Evolutionary conservation across 2,329 filamentous ascomycete genomes (phyloP).

Genomic region (Tolypocladium nubicola): DNA sequence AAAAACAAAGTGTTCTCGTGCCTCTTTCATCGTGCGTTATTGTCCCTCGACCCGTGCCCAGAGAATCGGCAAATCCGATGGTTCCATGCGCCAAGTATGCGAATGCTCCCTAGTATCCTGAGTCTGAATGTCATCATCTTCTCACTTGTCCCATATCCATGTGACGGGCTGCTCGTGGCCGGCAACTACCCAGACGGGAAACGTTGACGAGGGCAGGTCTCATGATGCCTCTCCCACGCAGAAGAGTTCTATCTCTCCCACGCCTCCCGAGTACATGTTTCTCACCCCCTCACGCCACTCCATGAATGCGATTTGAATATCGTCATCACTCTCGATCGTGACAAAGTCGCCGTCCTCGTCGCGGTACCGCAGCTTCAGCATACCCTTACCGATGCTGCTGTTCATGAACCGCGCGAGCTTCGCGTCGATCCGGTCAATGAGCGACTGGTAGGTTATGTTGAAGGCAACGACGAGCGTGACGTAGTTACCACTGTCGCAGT

Average conservation of each 20-base stretch:
- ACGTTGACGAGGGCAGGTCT: not conserved
- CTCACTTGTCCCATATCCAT: not conserved
- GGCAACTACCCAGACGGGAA: slow-evolving; percentile 3
- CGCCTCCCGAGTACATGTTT: slow-evolving; percentile 51
- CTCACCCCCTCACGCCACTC: slow-evolving; percentile 72
- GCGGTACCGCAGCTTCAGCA: slow-evolving; percentile 78
- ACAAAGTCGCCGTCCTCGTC: slow-evolving; percentile 92
- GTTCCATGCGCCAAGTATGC: slow-evolving; percentile 21
- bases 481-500: slow-evolving; percentile 75
- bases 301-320: slow-evolving; percentile 90
- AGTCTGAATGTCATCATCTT: not conserved
- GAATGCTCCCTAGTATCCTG: slow-evolving; percentile 11
- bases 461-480: slow-evolving; percentile 93
- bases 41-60: slow-evolving; percentile 6
- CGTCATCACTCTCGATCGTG: slow-evolving; percentile 89
- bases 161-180: not conserved
- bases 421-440: slow-evolving; percentile 91
- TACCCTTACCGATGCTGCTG: slow-evolving; percentile 71
- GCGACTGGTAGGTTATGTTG: slow-evolving; percentile 86
- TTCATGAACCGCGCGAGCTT: slow-evolving; percentile 82
- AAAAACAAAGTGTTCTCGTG: slow-evolving; percentile 6
- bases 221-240: slow-evolving; percentile 46
- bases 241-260: slow-evolving; percentile 85
- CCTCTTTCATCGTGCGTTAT: slow-evolving; percentile 8
- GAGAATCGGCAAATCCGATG: slow-evolving; percentile 11